Evolutionary conservation across 768 basidiomycete genomes (phyloP), one percentile per base, ranked within the genome.

Genomic region (Strobilomyces echinocephalus): DNA sequence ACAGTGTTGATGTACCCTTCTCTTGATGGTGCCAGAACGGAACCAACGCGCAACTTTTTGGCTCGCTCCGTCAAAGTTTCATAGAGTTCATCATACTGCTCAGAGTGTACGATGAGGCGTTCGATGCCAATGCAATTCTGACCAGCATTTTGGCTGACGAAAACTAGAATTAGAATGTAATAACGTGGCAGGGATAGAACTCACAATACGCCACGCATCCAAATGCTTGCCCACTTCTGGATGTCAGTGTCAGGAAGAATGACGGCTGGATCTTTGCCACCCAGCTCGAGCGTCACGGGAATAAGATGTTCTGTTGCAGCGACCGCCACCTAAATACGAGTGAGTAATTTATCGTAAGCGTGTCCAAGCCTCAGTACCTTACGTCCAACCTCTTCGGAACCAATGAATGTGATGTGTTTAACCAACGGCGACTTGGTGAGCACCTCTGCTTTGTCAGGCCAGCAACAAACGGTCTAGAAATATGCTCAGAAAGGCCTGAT

Each of bases 121-220:
- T 99, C 95, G 57, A 95, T 90, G 34, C 95, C 95, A 62, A 99
- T 95, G 69, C 95, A 99, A 63, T 97, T 97, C 73, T 97, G 95
- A 20, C 95, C 95, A 47, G 82, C 81, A 54, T 92, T 91, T 76
- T 94, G 93, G 76, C 92, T 94, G 63, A 26, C 21, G 15, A 44
- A 16, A 39, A 35, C 40, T 33, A 50, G 52, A 39, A 35, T 41
- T 33, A 50, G 52, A 39, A 53, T n/a, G 43, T 20, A 5, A 21
- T 45, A 3, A 14, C 33, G 9, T n/a, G 24, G 47, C 15, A 43
- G 50, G 15, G 41, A 31, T 15, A n/a, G 4, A 55, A 77, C 90
- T 68, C 71, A 95, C 93, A 90, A 97, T 50, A 91, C 81, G 38
- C 91, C 95, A 46, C 95, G 84, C 84, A 97, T 86, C 82, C 87